Base-by-base conservation (phyloP, 176 grass and related monocot genomes). In the Paspalum notatum region DNA sequence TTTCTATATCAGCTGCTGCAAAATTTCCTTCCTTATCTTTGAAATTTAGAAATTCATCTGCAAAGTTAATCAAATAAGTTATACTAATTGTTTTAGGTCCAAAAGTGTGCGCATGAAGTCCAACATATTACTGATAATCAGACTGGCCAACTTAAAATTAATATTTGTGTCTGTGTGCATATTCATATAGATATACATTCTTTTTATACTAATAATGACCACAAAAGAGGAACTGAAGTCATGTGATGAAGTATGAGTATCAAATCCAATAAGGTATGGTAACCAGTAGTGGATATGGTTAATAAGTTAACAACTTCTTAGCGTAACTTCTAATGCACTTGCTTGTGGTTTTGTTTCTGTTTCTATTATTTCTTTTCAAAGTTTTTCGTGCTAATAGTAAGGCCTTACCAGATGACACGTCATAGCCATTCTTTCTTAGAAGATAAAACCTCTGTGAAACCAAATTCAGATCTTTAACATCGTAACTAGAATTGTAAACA, bases 1-100 rank as follows among this genome's bases (percentile, higher is more conserved):
- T 60, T 75, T 44, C 60, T 42, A 50, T 68, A 40, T 75, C 45
- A 57, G n/a, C 15, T 12, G 13, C 16, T 18, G 26, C 2, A 40
- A 86, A 86, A n/a, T 75, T 75, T 0, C 77, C 84, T 51, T 81
- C 51, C 3, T 61, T 25, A 3, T 67, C 52, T 81, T 60, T 86
- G 13, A 86, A 86, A 51, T 62, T 40, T 49, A 60, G 42, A 44
- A 86, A 86, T 8, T n/a, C 73, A 48, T 75, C 84, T 86, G 77
- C 77, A 43, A 66, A 50, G 14, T 14, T 13, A 4, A 60, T 79
- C 60, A 59, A 44, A 47, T 12, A 72, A 22, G 6, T 21, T 37
- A 27, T 21, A 72, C 61, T 6, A 45, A 14, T 43, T 42, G 18
- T 66, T 43, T n/a, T 6, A 66, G 8, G 5, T 42, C 64, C 39